Conservation (phyloP, 2,329 filamentous ascomycete genomes). For the Fusarium xylarioides region DNA sequence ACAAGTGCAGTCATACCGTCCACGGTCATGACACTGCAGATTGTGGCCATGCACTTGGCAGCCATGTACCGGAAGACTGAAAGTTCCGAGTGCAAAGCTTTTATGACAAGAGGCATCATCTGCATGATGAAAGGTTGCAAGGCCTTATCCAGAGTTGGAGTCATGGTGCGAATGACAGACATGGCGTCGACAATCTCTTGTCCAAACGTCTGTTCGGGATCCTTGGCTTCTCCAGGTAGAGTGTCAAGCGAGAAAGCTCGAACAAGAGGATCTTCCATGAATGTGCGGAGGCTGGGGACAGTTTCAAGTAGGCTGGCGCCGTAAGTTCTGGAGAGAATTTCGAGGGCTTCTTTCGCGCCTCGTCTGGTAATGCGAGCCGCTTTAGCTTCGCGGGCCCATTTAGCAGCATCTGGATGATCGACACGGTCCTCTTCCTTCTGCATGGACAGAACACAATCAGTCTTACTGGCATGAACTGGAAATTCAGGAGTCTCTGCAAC, state of each 20-base stretch:
- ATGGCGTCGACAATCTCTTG: constrained; percentile 95
- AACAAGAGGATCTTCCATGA: constrained; percentile 84
- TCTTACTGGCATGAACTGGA: constrained; percentile 80
- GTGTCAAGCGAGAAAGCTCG: constrained; percentile 75
- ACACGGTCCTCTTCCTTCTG: constrained; percentile 97
- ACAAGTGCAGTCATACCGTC: constrained; percentile 96
- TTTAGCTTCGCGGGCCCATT: constrained; percentile 88
- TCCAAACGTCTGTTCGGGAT: constrained; percentile 79
- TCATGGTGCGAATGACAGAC: constrained; percentile 89
- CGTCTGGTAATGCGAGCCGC: constrained; percentile 89
- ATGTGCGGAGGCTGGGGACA: constrained; percentile 80
- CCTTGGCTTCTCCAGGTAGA: constrained; percentile 76
- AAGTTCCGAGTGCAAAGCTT: constrained; percentile 84
- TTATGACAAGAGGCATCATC: constrained; percentile 85
- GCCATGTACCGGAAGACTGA: constrained; percentile 97
- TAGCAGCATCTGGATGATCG: constrained; percentile 89
- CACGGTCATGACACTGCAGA: constrained; percentile 95
- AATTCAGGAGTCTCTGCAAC: constrained; percentile 98
- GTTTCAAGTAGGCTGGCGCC: constrained; percentile 80
- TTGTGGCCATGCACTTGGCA: constrained; percentile 95
- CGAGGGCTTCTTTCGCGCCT: constrained; percentile 92
- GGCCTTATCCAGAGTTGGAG: constrained; percentile 83
- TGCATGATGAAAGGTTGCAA: constrained; percentile 84
- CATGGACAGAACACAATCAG: constrained; percentile 86
- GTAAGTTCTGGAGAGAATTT: constrained; percentile 84